These are phyloP conservation scores for Leccinum ochraceum DNA, from an alignment of 768 basidiomycete genomes.

Conservation along the genomic window DNA sequence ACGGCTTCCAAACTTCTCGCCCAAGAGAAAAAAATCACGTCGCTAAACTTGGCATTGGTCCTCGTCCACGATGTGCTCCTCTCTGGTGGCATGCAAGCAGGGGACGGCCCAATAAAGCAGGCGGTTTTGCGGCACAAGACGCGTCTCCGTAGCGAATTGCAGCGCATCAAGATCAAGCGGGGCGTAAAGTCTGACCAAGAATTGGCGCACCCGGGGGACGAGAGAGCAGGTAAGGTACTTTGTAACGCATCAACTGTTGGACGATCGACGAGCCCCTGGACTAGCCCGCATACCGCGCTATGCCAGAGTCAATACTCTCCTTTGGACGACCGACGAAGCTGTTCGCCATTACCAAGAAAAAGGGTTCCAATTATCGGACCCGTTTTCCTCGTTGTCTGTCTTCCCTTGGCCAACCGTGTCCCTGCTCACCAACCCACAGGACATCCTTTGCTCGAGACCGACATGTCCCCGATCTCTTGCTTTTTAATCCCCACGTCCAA, in stretches of 20 bases:
- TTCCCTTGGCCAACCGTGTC: not conserved
- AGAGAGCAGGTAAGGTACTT: conserved; percentile 56
- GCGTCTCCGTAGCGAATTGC: conserved; percentile 81
- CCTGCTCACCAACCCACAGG: conserved; percentile 34
- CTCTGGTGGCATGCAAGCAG: conserved; percentile 82
- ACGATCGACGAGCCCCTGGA: conserved; percentile 2
- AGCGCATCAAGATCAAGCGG: conserved; percentile 76
- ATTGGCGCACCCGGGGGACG: conserved; percentile 60
- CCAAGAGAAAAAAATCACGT: conserved; percentile 75
- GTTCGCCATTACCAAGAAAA: conserved; percentile 52
- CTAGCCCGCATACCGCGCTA: conserved; percentile 79
- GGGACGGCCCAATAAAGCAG: conserved; percentile 88
- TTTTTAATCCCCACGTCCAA: conserved; percentile 65
- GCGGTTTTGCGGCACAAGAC: conserved; percentile 89
- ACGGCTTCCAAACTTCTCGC: conserved; percentile 63
- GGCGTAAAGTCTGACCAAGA: conserved; percentile 66
- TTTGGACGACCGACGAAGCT: conserved; percentile 69
- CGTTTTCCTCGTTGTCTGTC: conserved; percentile 53
- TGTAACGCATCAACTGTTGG: not conserved
- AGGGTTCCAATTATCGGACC: conserved; percentile 56
- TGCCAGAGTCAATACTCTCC: conserved; percentile 75
- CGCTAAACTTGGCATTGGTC: conserved; percentile 74
- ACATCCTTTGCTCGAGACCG: conserved; percentile 69
- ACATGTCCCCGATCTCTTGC: conserved; percentile 81
- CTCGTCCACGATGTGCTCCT: conserved; percentile 91